A percentile compares a stretch with the other conserved stretches of the same genome.
Evolutionary conservation across 495 filamentous ascomycete genomes (phyloP).

Genomic region (Friedmanniomyces endolithicus): DNA sequence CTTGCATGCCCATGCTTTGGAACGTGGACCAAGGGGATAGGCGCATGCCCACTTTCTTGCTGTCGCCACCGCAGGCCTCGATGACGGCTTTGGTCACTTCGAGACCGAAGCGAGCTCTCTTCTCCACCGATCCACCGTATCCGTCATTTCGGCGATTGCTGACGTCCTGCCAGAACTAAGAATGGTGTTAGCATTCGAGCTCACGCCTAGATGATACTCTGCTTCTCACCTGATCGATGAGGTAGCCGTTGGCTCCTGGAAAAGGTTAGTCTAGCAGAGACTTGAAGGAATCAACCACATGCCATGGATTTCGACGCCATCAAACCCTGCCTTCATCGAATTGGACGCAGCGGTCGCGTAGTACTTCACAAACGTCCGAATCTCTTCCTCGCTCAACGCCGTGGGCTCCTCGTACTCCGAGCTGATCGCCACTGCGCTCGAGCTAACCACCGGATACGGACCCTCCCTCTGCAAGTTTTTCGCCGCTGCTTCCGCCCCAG

Average conservation of each 20-base stretch:
- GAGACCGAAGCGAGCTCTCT: slow-evolving; percentile 49
- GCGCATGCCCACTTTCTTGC: slow-evolving; percentile 41
- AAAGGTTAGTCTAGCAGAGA: background rate
- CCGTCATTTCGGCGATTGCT: slow-evolving; percentile 39
- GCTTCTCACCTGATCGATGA: slow-evolving; percentile 47
- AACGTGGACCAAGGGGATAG: slow-evolving; percentile 51
- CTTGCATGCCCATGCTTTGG: slow-evolving; percentile 54
- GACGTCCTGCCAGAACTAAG: slow-evolving; percentile 44
- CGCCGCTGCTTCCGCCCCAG: slow-evolving; percentile 31
- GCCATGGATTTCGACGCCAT: slow-evolving; percentile 60
- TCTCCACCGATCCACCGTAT: slow-evolving; percentile 60
- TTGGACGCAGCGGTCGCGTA: slow-evolving; percentile 51
- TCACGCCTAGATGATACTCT: background rate
- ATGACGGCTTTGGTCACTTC: slow-evolving; percentile 52
- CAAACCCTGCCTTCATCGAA: slow-evolving; percentile 58
- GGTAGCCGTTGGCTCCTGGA: slow-evolving; percentile 36
- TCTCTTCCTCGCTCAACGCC: slow-evolving; percentile 44
- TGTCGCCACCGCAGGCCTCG: slow-evolving; percentile 49
- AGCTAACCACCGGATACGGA: slow-evolving; percentile 31
- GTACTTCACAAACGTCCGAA: slow-evolving; percentile 41
- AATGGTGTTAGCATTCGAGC: background rate
- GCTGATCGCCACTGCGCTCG: slow-evolving; percentile 36
- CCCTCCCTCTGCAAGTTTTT: slow-evolving; percentile 31
- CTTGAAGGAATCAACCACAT: background rate
- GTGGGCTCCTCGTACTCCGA: slow-evolving; percentile 32